Conservation (phyloP, 1,284 basidiomycete genomes). For the Pseudozyma hubeiensis region DNA sequence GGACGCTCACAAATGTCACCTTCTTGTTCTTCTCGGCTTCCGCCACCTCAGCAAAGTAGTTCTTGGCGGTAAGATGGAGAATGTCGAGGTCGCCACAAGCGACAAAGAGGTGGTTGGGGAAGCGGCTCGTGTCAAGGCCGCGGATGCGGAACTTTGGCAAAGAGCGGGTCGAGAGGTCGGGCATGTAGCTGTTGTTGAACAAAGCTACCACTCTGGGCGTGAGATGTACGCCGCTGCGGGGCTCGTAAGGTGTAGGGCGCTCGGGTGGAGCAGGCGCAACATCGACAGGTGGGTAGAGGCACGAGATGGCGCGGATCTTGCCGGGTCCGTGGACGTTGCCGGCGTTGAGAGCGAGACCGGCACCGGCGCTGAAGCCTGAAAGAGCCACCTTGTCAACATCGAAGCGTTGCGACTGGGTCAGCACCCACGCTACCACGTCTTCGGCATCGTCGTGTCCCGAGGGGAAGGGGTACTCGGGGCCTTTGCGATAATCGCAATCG, state of each 20-base stretch:
- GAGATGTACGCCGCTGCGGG: slow-evolving; percentile 42
- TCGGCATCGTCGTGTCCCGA: slow-evolving; percentile 49
- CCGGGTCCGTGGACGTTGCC: slow-evolving; percentile 32
- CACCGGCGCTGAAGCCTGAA: slow-evolving; percentile 62
- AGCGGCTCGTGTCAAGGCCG: slow-evolving; percentile 33
- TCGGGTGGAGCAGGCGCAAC: slow-evolving; percentile 1
- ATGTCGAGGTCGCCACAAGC: slow-evolving; percentile 53
- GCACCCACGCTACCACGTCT: slow-evolving; percentile 49
- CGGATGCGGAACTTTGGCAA: slow-evolving; percentile 41
- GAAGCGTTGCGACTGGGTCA: slow-evolving; percentile 42
- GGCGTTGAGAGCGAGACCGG: slow-evolving; percentile 48
- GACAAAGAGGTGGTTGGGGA: slow-evolving; percentile 47
- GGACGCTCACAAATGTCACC: slow-evolving; percentile 39
- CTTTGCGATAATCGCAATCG: slow-evolving; percentile 62
- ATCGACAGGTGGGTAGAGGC: slow-evolving; percentile 49
- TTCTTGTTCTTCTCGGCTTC: slow-evolving; percentile 29
- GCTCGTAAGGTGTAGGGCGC: slow-evolving; percentile 6
- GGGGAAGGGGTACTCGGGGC: slow-evolving; percentile 59
- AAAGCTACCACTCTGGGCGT: slow-evolving; percentile 23
- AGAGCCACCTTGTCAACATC: slow-evolving; percentile 40
- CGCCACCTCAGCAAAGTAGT: slow-evolving; percentile 45
- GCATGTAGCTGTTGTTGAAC: slow-evolving; percentile 56
- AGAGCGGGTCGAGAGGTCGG: slow-evolving; percentile 10
- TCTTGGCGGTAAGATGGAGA: slow-evolving; percentile 40
- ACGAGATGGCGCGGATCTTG: slow-evolving; percentile 45